A percentile compares a stretch with the other conserved stretches of the same genome.
phyloP scores from a whole-genome alignment of 2,329 filamentous ascomycete genomes.

The Geosmithia morbida region DNA sequence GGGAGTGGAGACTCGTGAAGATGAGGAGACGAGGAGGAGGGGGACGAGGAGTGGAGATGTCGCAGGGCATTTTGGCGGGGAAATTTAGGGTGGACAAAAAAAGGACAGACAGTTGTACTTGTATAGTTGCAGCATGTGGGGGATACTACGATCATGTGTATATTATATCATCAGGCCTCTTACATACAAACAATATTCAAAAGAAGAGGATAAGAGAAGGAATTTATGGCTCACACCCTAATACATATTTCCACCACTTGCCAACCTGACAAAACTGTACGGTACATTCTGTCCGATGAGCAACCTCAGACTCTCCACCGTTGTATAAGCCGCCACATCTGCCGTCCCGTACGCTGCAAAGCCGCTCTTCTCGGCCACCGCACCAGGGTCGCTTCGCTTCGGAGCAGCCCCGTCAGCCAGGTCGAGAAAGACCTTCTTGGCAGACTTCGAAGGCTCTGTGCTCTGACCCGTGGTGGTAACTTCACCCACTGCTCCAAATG shows the following conservation, averaged over 20 bases:
- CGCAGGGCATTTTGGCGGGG: background rate
- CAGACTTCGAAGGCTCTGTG: background rate
- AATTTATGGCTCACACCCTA: slow-evolving; percentile 8
- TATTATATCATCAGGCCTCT: background rate
- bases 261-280: slow-evolving; percentile 73
- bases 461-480: background rate
- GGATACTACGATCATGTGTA: too few relatives aligned
- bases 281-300: slow-evolving; percentile 78
- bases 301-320: slow-evolving; percentile 64
- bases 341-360: slow-evolving; percentile 69
- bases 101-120: background rate
- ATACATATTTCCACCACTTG: slow-evolving; percentile 37
- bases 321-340: slow-evolving; percentile 73
- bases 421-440: slow-evolving; percentile 64
- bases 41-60: background rate
- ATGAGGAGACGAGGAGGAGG: background rate
- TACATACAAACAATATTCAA: background rate
- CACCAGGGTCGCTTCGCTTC: slow-evolving; percentile 51
- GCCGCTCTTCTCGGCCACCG: slow-evolving; percentile 57
- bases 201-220: background rate
- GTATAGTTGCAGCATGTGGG: too few relatives aligned
- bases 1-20: background rate
- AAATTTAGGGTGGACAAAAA: background rate
- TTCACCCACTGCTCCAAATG: slow-evolving; percentile 38
- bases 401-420: slow-evolving; percentile 42